Evolutionary conservation across 768 basidiomycete genomes (phyloP), one percentile per base, ranked within the genome.

Genomic region (Mycena olivaceomarginata): DNA sequence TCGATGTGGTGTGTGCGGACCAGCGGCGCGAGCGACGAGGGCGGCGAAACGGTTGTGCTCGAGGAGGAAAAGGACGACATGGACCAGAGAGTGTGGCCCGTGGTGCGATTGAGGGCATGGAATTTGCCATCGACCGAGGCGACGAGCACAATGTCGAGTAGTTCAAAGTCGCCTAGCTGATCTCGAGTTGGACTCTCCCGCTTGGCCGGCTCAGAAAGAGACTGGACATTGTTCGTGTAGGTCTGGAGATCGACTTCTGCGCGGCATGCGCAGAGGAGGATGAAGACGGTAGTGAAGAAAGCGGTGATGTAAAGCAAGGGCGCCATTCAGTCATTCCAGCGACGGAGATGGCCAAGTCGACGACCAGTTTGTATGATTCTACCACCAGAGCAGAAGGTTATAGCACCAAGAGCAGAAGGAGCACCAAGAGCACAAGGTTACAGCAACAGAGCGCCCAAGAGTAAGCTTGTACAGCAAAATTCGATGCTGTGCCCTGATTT

Each of bases 41-140:
- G 91, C 9, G 88, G 84, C 18, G 87, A 83, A 46, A 85, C 81
- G 51, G 84, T 84, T 15, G 57, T 41, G 45, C 84, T 85, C 15
- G 85, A 81, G 66, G 88, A 82, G 53, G 91, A 85, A 63, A 90
- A 90, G 18, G 93, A 91, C 10, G 93, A 91, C 93, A 97, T 95
- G 46, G 96, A 97, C 98, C 98, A 99, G 0, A 97, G 88, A 11
- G 92, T 89, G 18, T 91, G 90, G 0, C 98, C 98, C 0, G 94
- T 94, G 0, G 94, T 93, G 76, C 98, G 89, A 82, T 98, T 97
- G 78, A 99, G 89, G 0, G 97, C 98, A 87, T 99, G 98, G 45
- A 99, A 93, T 74, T 94, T 96, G 37, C 98, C 98, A 85, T 99
- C 98, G 39, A 99, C 93, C 9, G 97, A 97, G 1, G 97, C 96